Percentiles rank a stretch among this genome's conserved stretches.
These are phyloP conservation scores for Solanum sejunctum DNA, from an alignment of 257 asterid species.

Conservation along the genomic window DNA sequence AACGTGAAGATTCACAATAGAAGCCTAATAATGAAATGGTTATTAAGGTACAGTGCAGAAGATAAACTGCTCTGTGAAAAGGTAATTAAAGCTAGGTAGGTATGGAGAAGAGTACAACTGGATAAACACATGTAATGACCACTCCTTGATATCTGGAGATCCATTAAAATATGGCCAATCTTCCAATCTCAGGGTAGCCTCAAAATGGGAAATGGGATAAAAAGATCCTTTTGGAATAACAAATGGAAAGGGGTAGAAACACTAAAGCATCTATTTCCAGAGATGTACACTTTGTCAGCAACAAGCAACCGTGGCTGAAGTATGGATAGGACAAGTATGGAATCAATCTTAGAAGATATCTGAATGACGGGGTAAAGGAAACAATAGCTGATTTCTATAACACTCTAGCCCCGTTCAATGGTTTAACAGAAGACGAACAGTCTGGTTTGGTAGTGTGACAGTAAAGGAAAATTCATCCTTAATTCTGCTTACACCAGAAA, in stretches of 20 bases:
- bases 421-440: background rate
- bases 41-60: background rate
- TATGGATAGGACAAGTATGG: background rate
- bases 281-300: background rate
- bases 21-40: background rate
- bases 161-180: too few species aligned
- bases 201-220: too few species aligned
- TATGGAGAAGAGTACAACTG: background rate
- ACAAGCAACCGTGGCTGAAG: background rate
- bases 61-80: background rate
- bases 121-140: background rate
- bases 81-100: background rate
- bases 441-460: background rate
- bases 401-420: background rate
- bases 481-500: background rate
- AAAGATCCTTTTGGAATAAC: background rate
- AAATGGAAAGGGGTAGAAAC: background rate
- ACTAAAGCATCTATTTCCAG: background rate
- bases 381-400: background rate
- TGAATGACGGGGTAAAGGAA: background rate
- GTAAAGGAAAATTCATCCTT: background rate
- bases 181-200: too few species aligned
- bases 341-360: background rate
- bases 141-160: background rate
- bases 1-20: background rate